phyloP scores from a whole-genome alignment of 2,329 filamentous ascomycete species.

The Fusarium sublunatum region DNA sequence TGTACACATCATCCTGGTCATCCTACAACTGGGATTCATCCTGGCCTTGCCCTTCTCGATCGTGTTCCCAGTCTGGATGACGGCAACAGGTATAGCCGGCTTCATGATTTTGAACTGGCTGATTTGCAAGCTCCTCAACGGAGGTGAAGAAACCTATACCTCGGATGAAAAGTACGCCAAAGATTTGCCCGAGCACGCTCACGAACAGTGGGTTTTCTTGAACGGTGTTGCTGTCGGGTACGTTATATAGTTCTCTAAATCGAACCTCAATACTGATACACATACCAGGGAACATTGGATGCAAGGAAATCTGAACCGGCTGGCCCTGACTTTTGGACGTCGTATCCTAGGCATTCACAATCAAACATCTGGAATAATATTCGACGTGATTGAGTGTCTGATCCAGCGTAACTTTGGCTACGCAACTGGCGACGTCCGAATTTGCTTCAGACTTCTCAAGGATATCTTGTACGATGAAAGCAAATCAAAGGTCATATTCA shows the following conservation, averaged over 20 bases:
- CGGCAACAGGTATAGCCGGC: conserved; percentile 51
- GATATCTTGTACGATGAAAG: conserved; percentile 69
- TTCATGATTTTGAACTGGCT: conserved; percentile 64
- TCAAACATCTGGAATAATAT: conserved; percentile 77
- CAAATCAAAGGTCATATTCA: conserved; percentile 76
- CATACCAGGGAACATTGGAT: conserved; percentile 69
- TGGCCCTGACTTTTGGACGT: conserved; percentile 78
- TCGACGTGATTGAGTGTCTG: conserved; percentile 81
- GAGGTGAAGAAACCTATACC: conserved; percentile 59
- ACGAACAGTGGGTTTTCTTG: conserved; percentile 83
- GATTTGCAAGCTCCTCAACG: conserved; percentile 64
- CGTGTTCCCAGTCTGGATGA: conserved; percentile 62
- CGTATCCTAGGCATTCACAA: conserved; percentile 81
- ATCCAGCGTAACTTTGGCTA: conserved; percentile 80
- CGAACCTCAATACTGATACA: conserved; percentile 17
- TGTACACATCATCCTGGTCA: conserved; percentile 67
- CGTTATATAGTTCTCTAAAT: conserved; percentile 41
- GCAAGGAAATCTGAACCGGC: conserved; percentile 75
- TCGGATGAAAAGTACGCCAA: conserved; percentile 66
- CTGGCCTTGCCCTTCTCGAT: conserved; percentile 64
- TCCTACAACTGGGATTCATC: conserved; percentile 71
- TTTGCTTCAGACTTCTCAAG: conserved; percentile 72
- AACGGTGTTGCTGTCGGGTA: conserved; percentile 77
- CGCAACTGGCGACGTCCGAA: conserved; percentile 73
- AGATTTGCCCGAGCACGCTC: conserved; percentile 60